These are phyloP conservation scores for Cylindrotheca fusiformis DNA, from an alignment of 108 stramenopile species.

Conservation along the genomic window DNA sequence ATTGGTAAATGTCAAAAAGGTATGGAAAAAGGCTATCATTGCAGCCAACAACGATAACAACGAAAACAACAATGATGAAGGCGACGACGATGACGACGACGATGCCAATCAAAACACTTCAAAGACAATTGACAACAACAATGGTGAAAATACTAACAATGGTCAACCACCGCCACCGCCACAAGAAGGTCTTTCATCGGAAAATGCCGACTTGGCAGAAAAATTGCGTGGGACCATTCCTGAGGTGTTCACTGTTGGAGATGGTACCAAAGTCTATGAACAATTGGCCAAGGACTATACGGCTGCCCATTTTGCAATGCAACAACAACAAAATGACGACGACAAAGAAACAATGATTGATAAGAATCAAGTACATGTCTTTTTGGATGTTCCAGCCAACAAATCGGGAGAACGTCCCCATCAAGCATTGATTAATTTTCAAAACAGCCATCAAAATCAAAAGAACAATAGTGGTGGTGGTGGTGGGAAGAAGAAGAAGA, in stretches of 20 bases:
- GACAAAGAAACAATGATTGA: conserved; percentile 1
- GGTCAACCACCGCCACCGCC: conserved; percentile 5
- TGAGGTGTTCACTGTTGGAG: conserved; percentile 64
- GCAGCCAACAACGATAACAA: neutral
- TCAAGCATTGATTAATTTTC: conserved; percentile 69
- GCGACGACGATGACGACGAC: neutral
- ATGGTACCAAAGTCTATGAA: conserved; percentile 32
- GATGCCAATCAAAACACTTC: neutral
- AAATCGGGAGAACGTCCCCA: conserved; percentile 45
- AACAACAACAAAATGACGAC: conserved; percentile 2
- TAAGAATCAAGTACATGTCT: conserved; percentile 49
- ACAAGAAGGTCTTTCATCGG: neutral
- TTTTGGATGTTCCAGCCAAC: conserved; percentile 62
- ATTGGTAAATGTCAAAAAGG: conserved; percentile 68
- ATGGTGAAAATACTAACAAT: neutral
- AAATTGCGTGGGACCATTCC: conserved; percentile 16
- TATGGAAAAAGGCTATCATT: conserved; percentile 68
- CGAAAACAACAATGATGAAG: neutral
- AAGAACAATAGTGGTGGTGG: conserved; percentile 4
- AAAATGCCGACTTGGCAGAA: conserved; percentile 23
- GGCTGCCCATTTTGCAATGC: conserved; percentile 3
- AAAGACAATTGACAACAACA: neutral
- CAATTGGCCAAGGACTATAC: conserved; percentile 47
- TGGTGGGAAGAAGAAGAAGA: conserved; percentile 5
- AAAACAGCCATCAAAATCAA: conserved; percentile 12